Conservation (phyloP, 2,329 filamentous ascomycete species). For the Ceratocystis albifundus region DNA sequence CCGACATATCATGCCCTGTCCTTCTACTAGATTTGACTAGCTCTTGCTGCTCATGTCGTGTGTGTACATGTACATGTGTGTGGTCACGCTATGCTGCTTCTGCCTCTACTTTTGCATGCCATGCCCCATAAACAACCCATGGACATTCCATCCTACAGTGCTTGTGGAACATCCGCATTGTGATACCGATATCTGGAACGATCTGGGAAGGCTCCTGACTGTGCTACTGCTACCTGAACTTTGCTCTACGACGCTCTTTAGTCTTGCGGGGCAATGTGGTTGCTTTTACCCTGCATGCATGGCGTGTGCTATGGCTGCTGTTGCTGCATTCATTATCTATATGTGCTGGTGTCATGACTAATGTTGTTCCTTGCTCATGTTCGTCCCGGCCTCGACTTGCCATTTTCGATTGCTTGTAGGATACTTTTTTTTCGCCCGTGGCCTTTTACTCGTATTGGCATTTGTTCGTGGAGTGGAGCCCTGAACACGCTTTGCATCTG, state of each 20-base stretch:
- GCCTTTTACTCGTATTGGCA: not conserved
- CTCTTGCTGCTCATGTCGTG: conserved; percentile 4
- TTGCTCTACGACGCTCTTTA: not conserved
- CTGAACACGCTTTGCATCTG: no score
- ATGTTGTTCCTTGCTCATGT: conserved; percentile 11
- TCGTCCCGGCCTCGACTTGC: not conserved
- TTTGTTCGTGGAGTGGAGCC: not conserved
- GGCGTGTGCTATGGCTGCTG: conserved; percentile 8
- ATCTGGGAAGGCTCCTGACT: not conserved
- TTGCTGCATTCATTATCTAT: conserved; percentile 9
- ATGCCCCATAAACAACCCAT: not conserved
- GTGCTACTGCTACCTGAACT: not conserved
- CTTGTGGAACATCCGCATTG: conserved; percentile 3
- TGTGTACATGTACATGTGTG: not conserved
- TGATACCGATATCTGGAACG: not conserved
- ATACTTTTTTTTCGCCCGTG: not conserved
- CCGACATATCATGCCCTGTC: not conserved
- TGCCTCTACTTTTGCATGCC: not conserved
- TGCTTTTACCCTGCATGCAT: conserved; percentile 1
- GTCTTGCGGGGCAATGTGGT: not conserved
- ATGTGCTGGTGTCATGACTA: conserved; percentile 8
- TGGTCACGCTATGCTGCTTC: not conserved
- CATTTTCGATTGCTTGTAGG: conserved; percentile 3
- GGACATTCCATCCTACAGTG: not conserved
- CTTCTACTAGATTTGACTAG: conserved; percentile 10